Evolutionary conservation across 2,329 filamentous ascomycete genomes (phyloP).

Genomic region (Epichloe hybrida): DNA sequence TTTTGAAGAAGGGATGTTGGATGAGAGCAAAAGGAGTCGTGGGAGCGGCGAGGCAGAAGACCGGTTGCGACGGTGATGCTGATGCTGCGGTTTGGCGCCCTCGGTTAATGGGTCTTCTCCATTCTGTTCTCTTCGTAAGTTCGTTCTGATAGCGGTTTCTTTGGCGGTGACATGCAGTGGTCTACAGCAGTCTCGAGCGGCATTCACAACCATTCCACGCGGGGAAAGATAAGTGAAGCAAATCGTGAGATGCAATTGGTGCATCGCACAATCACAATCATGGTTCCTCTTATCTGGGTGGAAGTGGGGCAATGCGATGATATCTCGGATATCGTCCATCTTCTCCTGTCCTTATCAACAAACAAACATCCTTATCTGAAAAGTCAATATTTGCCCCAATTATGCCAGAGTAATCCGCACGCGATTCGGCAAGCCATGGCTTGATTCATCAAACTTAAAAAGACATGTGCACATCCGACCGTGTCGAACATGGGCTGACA

Average conservation of each 20-base stretch:
- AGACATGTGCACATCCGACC: too few species aligned
- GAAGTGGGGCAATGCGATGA: neutral
- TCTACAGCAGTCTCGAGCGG: too few species aligned
- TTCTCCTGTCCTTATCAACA: neutral
- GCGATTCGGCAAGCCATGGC: neutral
- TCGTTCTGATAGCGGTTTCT: too few species aligned
- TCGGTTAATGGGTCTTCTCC: too few species aligned
- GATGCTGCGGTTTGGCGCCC: neutral
- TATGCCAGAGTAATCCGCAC: neutral
- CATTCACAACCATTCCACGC: too few species aligned
- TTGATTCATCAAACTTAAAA: neutral
- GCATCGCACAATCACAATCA: neutral
- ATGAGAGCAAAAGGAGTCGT: constrained; percentile 13
- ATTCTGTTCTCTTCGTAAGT: too few species aligned
- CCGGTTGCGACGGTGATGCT: neutral
- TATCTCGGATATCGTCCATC: neutral
- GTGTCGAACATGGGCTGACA: too few species aligned
- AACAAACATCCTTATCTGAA: neutral
- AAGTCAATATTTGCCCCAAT: neutral
- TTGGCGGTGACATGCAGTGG: too few species aligned
- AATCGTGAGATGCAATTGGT: neutral
- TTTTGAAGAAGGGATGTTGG: constrained; percentile 22
- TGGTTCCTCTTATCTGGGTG: neutral
- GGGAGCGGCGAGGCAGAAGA: constrained; percentile 3
- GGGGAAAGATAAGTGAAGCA: neutral